Conservation (phyloP, 2,329 filamentous ascomycete species). For the Fusarium protoensiforme region DNA sequence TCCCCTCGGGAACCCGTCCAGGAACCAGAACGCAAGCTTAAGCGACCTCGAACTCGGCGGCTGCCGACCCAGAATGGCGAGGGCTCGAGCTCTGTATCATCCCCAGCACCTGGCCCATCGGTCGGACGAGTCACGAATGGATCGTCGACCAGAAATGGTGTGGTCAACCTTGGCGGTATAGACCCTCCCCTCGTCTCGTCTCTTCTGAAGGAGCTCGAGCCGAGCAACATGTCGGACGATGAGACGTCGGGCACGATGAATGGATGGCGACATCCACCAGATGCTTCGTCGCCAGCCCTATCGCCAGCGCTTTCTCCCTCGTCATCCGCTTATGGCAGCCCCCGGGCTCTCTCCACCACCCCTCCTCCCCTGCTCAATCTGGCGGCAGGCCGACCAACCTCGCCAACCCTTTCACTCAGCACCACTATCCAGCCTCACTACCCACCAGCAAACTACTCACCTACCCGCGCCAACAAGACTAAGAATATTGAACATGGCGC, state of each 20-base stretch:
- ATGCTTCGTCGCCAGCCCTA: conserved; percentile 69
- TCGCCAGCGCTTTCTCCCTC: conserved; percentile 74
- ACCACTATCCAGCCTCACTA: conserved; percentile 79
- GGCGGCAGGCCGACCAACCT: conserved; percentile 64
- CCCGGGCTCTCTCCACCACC: conserved; percentile 73
- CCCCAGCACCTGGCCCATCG: conserved; percentile 46
- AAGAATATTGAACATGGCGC: conserved; percentile 15
- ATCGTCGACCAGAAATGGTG: conserved; percentile 38
- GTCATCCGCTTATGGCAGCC: conserved; percentile 73
- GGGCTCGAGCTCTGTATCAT: conserved; percentile 55
- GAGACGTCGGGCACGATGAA: conserved; percentile 51
- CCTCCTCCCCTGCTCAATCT: conserved; percentile 73
- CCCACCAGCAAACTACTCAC: conserved; percentile 80
- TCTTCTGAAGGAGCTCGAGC: conserved; percentile 87
- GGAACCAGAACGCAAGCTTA: conserved; percentile 84
- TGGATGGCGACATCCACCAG: conserved; percentile 46
- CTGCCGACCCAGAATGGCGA: conserved; percentile 62
- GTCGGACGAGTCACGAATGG: conserved; percentile 35
- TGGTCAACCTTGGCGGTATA: conserved; percentile 47
- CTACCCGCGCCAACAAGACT: conserved; percentile 44
- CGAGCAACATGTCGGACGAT: conserved; percentile 68
- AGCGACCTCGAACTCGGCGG: conserved; percentile 84
- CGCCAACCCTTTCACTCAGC: conserved; percentile 74
- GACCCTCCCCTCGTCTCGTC: conserved; percentile 87
- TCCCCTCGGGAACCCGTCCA: conserved; percentile 76